phyloP scores from a whole-genome alignment of 306 rosid species.

The Sphenostylis stenocarpa region DNA sequence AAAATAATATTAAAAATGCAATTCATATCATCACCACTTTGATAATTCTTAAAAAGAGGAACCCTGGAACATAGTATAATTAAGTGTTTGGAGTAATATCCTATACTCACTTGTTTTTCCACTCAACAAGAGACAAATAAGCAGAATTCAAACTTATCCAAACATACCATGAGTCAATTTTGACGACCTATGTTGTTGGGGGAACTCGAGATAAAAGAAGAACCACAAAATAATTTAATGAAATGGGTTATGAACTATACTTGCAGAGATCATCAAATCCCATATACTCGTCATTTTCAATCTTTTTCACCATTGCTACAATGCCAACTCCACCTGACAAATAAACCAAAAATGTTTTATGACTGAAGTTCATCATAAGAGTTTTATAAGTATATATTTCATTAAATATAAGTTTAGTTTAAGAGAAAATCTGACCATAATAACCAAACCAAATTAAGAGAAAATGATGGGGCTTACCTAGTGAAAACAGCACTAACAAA shows the following conservation, averaged over 20 bases:
- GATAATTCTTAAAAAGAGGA: background rate
- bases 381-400: no score
- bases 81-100: background rate
- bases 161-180: background rate
- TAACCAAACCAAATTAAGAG: background rate
- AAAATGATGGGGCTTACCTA: conserved; percentile 48
- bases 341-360: background rate
- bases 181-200: background rate
- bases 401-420: no score
- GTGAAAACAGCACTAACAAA: conserved; percentile 75
- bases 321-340: conserved; percentile 51
- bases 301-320: no score
- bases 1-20: background rate
- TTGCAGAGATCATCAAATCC: no score
- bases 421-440: no score
- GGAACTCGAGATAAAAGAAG: background rate
- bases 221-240: no score
- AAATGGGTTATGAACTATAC: no score
- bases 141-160: background rate
- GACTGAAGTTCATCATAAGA: background rate
- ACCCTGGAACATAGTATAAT: no score
- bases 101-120: background rate
- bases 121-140: background rate
- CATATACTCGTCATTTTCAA: no score
- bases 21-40: background rate